A percentile compares a stretch with the other conserved stretches of the same genome.
Conservation (phyloP, 345 rosid genomes). For the Punica granatum region DNA sequence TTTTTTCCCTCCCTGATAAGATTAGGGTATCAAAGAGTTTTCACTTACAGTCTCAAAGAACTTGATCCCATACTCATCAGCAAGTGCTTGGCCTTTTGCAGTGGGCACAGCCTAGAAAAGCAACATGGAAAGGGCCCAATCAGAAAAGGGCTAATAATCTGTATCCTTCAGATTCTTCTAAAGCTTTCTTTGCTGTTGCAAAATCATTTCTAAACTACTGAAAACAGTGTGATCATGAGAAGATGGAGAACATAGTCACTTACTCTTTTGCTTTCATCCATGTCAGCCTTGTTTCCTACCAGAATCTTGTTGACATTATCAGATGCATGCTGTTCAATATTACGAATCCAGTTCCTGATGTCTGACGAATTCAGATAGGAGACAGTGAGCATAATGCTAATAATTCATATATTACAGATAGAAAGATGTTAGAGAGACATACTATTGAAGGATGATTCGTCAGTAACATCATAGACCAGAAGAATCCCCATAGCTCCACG, state of each 20-base stretch:
- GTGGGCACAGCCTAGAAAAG: constrained; percentile 89
- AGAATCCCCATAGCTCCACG: constrained; percentile 95
- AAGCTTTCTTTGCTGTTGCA: neutral
- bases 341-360: constrained; percentile 98
- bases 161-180: neutral
- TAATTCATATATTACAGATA: neutral
- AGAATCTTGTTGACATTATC: constrained; percentile 95
- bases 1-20: neutral
- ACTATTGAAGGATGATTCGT: constrained; percentile 91
- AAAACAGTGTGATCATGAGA: constrained; percentile 4
- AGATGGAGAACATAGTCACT: neutral
- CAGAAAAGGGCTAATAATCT: neutral
- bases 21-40: neutral
- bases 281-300: constrained; percentile 99
- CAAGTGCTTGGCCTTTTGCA: constrained; percentile 94
- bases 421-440: constrained; percentile 14
- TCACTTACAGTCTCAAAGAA: constrained; percentile 88
- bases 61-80: constrained; percentile 96
- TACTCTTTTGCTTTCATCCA: constrained; percentile 99
- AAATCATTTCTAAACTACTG: neutral
- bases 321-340: constrained; percentile 97
- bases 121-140: neutral
- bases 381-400: neutral
- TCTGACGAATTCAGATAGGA: constrained; percentile 38
- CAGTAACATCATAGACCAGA: constrained; percentile 88